These are phyloP conservation scores for Tuber borchii DNA, from an alignment of 495 filamentous ascomycete species.

Conservation along the genomic window DNA sequence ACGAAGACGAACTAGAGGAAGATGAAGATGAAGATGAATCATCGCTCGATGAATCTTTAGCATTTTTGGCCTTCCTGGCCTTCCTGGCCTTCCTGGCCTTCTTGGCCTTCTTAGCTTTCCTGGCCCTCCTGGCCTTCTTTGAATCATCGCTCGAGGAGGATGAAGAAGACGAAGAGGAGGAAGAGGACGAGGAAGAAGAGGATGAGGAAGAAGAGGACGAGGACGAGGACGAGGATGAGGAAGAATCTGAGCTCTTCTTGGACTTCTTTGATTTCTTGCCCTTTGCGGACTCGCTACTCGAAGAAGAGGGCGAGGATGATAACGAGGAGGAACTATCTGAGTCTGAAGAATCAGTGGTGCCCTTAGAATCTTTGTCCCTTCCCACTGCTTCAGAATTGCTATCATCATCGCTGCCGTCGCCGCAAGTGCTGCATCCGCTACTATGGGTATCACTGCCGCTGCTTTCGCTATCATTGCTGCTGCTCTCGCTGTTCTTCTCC, in stretches of 20 bases:
- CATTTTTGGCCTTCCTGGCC: constrained; percentile 44
- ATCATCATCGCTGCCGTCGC: background rate
- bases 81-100: constrained; percentile 13
- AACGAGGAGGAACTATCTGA: constrained; percentile 13
- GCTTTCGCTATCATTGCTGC: background rate
- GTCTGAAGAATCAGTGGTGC: background rate
- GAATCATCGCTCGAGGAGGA: constrained; percentile 44
- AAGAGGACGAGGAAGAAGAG: constrained; percentile 9
- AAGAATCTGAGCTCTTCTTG: background rate
- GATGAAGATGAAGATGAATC: constrained; percentile 45
- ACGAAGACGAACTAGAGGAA: constrained; percentile 41
- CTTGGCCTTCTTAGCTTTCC: constrained; percentile 62
- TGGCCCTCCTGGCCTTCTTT: constrained; percentile 59
- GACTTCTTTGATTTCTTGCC: constrained; percentile 9
- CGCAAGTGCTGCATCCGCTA: background rate
- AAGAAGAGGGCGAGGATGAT: constrained; percentile 10
- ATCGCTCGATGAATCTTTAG: constrained; percentile 34
- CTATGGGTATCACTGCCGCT: constrained; percentile 1
- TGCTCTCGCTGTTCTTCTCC: background rate
- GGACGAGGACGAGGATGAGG: constrained; percentile 1
- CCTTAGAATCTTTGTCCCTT: background rate
- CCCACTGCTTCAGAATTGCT: background rate
- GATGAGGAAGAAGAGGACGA: constrained; percentile 5
- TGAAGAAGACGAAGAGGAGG: constrained; percentile 4
- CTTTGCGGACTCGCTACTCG: constrained; percentile 4